Base-by-base conservation (phyloP, 2,329 filamentous ascomycete species). In the Coniochaeta ligniaria region DNA sequence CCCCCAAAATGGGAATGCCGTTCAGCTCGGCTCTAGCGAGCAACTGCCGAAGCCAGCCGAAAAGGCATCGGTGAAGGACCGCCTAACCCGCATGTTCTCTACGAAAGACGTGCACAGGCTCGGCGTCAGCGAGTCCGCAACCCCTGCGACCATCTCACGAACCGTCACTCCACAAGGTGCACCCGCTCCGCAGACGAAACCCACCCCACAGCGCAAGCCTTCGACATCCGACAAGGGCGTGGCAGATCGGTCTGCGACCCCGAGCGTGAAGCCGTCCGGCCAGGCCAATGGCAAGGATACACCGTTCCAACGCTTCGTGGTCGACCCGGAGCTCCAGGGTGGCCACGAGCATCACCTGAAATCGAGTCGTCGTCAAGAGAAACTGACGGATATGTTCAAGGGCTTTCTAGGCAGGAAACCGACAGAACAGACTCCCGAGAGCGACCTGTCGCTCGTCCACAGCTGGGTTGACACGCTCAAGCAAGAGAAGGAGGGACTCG, bases 391-490 rank as follows among this genome's bases (percentile, higher is more conserved):
- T 73, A 91, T 98, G 86, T 89, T 96, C 75, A 89, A 92, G 67
- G 88, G 89, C 66, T 84, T 97, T 67, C 83, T 98, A 59, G 92
- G 91, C 65, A 92, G 90, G 75, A 93, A 91, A 75, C 89, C 90
- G 73, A 89, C 90, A 71, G 90, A 93, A 64, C 82, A 85, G 17
- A 77, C 79, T 22, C 81, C 87, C 31, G 90, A 95, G 63, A 86
- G 91, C 70, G 92, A 96, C 66, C 78, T 98, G 54, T 98, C 94
- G 8, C 83, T 99, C 60, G 95, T 98, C 78, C 95, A 93, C 31
- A 93, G 86, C 68, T 98, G 94, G 94, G 93, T 97, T 60, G 94
- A 97, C 73, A 93, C 96, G 64, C 82, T 97, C 67, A 91, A 92
- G 72, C 89, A 85, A 66, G 93, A 97, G 74, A 92, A 92, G 73